A percentile compares a stretch with the other conserved stretches of the same genome.
Evolutionary conservation across 495 filamentous ascomycete species (phyloP).

Genomic region (Penicillium steckii): DNA sequence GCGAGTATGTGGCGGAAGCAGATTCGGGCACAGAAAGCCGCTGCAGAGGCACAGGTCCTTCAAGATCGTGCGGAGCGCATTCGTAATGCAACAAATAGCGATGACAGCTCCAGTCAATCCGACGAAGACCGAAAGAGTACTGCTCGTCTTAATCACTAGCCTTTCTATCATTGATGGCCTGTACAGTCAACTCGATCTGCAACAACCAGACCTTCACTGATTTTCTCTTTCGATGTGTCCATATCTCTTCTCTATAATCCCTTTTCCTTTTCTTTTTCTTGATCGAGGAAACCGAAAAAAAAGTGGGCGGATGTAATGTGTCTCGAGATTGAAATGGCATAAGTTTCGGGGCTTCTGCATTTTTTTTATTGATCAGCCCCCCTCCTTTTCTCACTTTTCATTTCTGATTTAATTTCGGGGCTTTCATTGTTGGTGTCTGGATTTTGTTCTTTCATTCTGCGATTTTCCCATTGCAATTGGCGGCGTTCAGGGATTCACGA

Average conservation of each 20-base stretch:
- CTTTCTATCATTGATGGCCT: background rate
- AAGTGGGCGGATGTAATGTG: constrained; percentile 17
- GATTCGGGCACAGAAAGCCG: constrained; percentile 81
- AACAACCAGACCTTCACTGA: constrained; percentile 17
- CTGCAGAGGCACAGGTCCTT: constrained; percentile 66
- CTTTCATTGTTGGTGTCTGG: constrained; percentile 8
- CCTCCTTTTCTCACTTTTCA: constrained; percentile 9
- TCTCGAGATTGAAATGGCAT: constrained; percentile 6
- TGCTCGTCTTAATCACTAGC: constrained; percentile 25
- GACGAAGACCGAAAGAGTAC: constrained; percentile 47
- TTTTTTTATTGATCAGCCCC: no score
- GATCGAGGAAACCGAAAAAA: constrained; percentile 12
- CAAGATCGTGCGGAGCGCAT: constrained; percentile 46
- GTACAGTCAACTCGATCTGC: constrained; percentile 16
- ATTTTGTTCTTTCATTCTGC: constrained; percentile 11
- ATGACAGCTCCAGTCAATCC: constrained; percentile 54
- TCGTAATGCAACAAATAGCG: constrained; percentile 43
- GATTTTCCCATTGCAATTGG: constrained; percentile 9
- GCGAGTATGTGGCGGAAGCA: constrained; percentile 96
- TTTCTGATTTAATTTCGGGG: constrained; percentile 13
- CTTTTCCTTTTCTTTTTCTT: constrained; percentile 6
- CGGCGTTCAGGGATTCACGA: constrained; percentile 29
- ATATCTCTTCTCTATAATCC: constrained; percentile 17
- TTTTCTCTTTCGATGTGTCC: constrained; percentile 29
- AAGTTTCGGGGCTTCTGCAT: constrained; percentile 10